A percentile compares a stretch with the other conserved stretches of the same genome.
Evolutionary conservation across 306 rosid genomes (phyloP).

Genomic region (Castanea crenata): DNA sequence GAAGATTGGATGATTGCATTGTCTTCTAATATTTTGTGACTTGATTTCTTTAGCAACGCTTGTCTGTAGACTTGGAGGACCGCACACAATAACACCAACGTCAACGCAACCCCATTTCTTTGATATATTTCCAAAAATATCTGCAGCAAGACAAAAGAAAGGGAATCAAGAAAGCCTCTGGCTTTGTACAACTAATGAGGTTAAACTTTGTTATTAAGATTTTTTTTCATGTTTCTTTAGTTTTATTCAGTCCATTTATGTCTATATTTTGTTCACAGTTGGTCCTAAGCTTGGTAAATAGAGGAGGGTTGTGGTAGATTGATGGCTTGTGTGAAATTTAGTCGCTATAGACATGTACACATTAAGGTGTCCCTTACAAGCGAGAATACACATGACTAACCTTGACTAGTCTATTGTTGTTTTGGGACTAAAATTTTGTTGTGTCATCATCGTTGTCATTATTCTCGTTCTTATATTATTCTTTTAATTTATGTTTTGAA

Average conservation of each 20-base stretch:
- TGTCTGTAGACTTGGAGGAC: constrained; percentile 74
- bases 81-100: constrained; percentile 80
- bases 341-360: too few relatives aligned
- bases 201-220: background rate
- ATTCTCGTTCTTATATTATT: too few relatives aligned
- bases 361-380: too few relatives aligned
- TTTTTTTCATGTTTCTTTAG: background rate
- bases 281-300: too few relatives aligned
- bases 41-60: constrained; percentile 84
- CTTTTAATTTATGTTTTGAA: background rate
- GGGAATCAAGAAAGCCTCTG: background rate
- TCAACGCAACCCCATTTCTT: constrained; percentile 67
- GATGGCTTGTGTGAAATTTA: too few relatives aligned
- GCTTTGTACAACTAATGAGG: background rate
- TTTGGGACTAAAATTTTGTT: too few relatives aligned
- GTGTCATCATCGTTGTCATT: too few relatives aligned
- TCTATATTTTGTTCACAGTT: too few relatives aligned
- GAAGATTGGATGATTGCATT: constrained; percentile 58
- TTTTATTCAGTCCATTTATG: too few relatives aligned
- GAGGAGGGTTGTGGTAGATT: too few relatives aligned
- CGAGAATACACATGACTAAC: too few relatives aligned
- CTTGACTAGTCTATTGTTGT: too few relatives aligned
- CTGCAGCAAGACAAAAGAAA: constrained; percentile 40
- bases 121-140: constrained; percentile 50
- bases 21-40: constrained; percentile 52